These are phyloP conservation scores for Marasmius fiardii DNA, from an alignment of 1,284 basidiomycete species.

Conservation along the genomic window DNA sequence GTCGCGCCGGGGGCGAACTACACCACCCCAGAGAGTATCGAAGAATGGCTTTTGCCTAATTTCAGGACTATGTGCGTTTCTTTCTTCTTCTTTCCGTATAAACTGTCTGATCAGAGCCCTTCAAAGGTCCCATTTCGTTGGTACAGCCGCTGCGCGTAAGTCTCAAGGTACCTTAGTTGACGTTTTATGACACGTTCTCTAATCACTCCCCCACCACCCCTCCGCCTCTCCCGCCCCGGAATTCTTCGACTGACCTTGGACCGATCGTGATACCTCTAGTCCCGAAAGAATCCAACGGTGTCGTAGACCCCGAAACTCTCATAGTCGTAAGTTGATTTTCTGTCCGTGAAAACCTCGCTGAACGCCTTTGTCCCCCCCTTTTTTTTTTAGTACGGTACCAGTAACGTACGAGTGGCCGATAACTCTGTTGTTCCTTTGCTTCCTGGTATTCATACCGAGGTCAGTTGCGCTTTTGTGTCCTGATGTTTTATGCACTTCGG, in stretches of 20 bases:
- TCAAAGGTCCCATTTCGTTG: slow-evolving; percentile 7
- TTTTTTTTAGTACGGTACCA: slow-evolving; percentile 1
- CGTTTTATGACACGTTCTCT: too few relatives aligned
- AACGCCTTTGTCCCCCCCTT: neutral
- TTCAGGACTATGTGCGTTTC: slow-evolving; percentile 3
- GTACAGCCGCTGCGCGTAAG: slow-evolving; percentile 3
- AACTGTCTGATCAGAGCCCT: neutral
- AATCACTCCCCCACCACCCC: too few relatives aligned
- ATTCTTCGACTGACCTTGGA: too few relatives aligned
- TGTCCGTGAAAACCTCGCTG: neutral
- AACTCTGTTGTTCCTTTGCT: neutral
- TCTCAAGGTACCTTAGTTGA: neutral
- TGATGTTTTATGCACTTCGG: neutral
- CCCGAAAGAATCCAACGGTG: neutral
- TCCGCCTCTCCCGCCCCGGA: too few relatives aligned
- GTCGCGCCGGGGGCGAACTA: slow-evolving; percentile 3
- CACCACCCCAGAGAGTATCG: neutral
- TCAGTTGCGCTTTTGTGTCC: neutral
- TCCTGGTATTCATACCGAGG: slow-evolving; percentile 6
- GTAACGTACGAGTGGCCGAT: slow-evolving; percentile 4
- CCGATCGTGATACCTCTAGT: neutral
- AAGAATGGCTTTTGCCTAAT: slow-evolving; percentile 6
- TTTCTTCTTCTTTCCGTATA: neutral
- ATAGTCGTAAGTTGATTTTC: neutral
- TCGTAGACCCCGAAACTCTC: slow-evolving; percentile 3